phyloP scores from a whole-genome alignment of 805 yeast genomes.

The Saccharomycopsis amapae region DNA sequence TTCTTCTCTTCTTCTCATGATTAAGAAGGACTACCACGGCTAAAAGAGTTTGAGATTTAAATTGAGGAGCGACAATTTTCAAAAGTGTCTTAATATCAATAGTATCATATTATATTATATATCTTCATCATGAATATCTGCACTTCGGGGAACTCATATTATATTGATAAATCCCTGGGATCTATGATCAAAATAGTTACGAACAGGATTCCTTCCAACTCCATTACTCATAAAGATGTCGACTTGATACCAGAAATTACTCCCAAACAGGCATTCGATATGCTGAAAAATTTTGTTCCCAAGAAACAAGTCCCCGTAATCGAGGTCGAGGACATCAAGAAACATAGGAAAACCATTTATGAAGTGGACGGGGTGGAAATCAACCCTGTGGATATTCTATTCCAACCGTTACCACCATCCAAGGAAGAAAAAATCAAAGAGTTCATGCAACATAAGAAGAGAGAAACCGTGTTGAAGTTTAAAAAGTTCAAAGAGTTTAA shows the following conservation, averaged over 20 bases:
- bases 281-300: not conserved
- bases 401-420: constrained; percentile 9
- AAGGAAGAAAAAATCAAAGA: constrained; percentile 14
- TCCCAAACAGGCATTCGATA: not conserved
- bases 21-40: no score
- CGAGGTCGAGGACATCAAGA: not conserved
- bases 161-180: no score
- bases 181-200: no score
- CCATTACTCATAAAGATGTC: no score
- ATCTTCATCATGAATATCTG: no score
- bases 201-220: no score
- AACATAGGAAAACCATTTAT: constrained; percentile 1
- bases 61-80: no score
- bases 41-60: no score
- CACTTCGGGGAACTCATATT: no score
- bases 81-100: no score
- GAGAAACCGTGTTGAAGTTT: constrained; percentile 3
- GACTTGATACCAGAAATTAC: not conserved
- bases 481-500: constrained; percentile 13
- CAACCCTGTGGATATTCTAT: constrained; percentile 18
- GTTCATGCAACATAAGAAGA: constrained; percentile 2
- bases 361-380: constrained; percentile 20
- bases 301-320: not conserved
- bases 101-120: no score
- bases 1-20: no score